These are phyloP conservation scores for Aspergillus pseudoglaucus DNA, from an alignment of 2,329 filamentous ascomycete genomes.

Conservation along the genomic window DNA sequence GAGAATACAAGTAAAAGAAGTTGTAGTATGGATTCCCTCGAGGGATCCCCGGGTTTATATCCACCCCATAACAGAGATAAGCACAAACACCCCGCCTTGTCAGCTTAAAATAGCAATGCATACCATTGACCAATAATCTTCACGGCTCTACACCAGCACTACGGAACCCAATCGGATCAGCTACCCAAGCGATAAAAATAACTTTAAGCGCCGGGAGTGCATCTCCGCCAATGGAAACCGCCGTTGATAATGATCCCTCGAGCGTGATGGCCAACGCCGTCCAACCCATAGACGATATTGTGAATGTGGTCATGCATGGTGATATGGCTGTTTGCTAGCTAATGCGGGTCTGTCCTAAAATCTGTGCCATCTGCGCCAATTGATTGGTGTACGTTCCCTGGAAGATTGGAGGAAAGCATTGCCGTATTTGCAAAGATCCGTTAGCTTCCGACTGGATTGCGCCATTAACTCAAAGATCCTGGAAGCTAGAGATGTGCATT, in stretches of 20 bases:
- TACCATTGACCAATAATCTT: conserved; percentile 1
- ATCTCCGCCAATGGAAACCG: not conserved
- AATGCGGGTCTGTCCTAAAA: not conserved
- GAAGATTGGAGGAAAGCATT: no score
- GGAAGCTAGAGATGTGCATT: no score
- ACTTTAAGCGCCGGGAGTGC: conserved; percentile 10
- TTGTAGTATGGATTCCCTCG: not conserved
- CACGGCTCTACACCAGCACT: not conserved
- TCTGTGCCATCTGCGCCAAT: no score
- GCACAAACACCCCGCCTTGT: no score
- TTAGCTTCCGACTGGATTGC: no score
- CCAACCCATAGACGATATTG: not conserved
- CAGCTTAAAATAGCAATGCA: conserved; percentile 3
- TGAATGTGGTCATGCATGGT: no score
- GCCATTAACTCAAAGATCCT: no score
- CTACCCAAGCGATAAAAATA: conserved; percentile 2
- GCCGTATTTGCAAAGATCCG: no score
- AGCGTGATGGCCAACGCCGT: not conserved
- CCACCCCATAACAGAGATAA: not conserved
- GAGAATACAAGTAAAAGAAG: not conserved
- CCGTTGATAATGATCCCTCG: no score
- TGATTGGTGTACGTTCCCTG: no score
- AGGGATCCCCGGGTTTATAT: not conserved
- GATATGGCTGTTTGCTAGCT: not conserved
- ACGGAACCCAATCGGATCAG: conserved; percentile 9